Conservation (phyloP, 106 monocot genomes). For the Alisma plantagoaquatica region DNA sequence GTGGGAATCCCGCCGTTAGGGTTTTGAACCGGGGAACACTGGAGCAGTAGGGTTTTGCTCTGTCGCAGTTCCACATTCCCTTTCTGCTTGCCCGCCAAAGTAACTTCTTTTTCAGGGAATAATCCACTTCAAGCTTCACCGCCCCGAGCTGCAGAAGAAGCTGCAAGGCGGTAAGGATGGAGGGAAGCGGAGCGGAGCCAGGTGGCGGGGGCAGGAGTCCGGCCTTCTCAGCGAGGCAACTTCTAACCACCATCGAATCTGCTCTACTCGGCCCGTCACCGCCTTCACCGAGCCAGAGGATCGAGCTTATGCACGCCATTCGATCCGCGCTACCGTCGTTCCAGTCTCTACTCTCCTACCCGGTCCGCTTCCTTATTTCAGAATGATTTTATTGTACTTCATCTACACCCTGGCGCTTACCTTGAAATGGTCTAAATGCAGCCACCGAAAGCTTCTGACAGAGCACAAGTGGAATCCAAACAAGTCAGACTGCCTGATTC, state of each 20-base stretch:
- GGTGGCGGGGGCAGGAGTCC: not conserved
- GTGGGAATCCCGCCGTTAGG: constrained; percentile 2
- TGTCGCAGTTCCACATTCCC: not conserved
- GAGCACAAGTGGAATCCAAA: constrained; percentile 66
- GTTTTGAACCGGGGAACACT: not conserved
- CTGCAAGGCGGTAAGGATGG: constrained; percentile 3
- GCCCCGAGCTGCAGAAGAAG: not conserved
- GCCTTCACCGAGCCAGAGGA: constrained; percentile 54
- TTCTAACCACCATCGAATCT: constrained; percentile 47
- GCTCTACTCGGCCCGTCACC: constrained; percentile 59
- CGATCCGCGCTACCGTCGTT: constrained; percentile 43
- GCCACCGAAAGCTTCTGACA: constrained; percentile 71
- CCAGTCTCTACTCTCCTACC: constrained; percentile 43
- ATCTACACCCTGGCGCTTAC: no score
- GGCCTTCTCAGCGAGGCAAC: constrained; percentile 50
- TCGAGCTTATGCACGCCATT: constrained; percentile 76
- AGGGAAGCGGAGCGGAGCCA: not conserved
- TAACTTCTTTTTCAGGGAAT: no score
- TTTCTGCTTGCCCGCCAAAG: no score
- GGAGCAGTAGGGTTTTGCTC: not conserved
- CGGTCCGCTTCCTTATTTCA: constrained; percentile 30
- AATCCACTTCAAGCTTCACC: not conserved
- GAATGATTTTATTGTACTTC: no score
- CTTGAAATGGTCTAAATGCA: constrained; percentile 5
- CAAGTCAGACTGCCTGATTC: constrained; percentile 72